phyloP scores from a whole-genome alignment of 768 basidiomycete species.

The Tulasnella sp. region DNA sequence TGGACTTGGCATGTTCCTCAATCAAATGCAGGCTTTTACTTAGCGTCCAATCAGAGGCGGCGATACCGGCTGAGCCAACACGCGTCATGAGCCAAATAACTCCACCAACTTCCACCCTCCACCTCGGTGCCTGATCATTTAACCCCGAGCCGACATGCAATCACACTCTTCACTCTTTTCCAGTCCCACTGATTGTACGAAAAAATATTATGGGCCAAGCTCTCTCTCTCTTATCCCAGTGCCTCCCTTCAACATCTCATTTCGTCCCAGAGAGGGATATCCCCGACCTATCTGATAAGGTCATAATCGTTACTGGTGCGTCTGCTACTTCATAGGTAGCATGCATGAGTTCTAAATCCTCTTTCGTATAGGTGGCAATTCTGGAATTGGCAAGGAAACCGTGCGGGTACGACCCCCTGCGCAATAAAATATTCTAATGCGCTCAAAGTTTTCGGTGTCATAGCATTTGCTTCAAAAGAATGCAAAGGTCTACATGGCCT shows the following conservation, averaged over 20 bases:
- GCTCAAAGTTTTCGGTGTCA: background rate
- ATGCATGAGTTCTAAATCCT: background rate
- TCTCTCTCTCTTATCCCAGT: background rate
- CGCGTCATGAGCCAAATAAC: too few relatives aligned
- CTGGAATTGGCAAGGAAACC: slow-evolving; percentile 18
- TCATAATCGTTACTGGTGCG: slow-evolving; percentile 16
- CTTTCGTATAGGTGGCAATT: slow-evolving; percentile 14
- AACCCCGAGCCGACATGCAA: too few relatives aligned
- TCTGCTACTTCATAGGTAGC: background rate
- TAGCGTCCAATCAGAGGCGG: too few relatives aligned
- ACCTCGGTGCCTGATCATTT: too few relatives aligned
- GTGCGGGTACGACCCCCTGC: slow-evolving; percentile 2
- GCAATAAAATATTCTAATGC: background rate
- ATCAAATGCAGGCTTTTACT: too few relatives aligned
- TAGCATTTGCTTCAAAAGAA: slow-evolving; percentile 10
- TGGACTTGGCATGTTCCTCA: too few relatives aligned
- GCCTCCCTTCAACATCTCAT: background rate
- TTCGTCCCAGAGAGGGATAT: slow-evolving; percentile 1
- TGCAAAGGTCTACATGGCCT: slow-evolving; percentile 18
- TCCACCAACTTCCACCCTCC: too few relatives aligned
- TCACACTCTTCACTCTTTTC: too few relatives aligned
- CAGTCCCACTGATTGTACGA: too few relatives aligned
- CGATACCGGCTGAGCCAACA: too few relatives aligned
- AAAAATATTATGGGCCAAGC: too few relatives aligned
- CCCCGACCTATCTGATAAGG: background rate